Evolutionary conservation across 805 yeast species (phyloP), one percentile per base, ranked within the genome.

Genomic region (Saturnispora quitensis): DNA sequence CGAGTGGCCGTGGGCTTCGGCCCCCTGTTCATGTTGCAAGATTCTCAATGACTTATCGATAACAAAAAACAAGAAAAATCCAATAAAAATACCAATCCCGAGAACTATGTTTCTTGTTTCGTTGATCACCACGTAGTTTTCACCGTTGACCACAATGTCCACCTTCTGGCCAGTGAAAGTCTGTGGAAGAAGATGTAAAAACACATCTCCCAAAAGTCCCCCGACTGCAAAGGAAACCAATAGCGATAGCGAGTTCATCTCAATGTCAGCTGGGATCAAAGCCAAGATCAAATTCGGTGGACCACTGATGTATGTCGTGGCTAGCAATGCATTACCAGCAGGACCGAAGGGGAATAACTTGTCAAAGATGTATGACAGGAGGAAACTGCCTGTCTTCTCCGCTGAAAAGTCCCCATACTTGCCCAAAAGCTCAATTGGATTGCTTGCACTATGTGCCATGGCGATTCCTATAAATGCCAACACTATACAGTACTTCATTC

Each of bases 171-270:
- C 81, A 8, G 76, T 68, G 56, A 81, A 82, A 1, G 82, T 77
- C 59, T 82, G 86, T 3, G 93, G 93, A 45, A 86, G 65, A 53
- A 86, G 61, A 64, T 86, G 93, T 43, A 85, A 63, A 55, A 86
- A 82, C 1, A 84, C 80, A 62, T 85, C 91, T 44, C 91, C 91
- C 35, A 86, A 66, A 38, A 86, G 68, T 1, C 90, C 86, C 44
- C 93, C 93, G 46, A 81, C 75, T 13, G 91, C 90, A 68, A 86
- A 84, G 44, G 87, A 72, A 1, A 84, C 86, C 51, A 85, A 64
- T 25, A 77, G 62, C 9, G 80, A 70, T 36, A 83, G 66, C 33
- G 73, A 67, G 2, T 76, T 65, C 0, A 82, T 79, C 46, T 75
- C 68, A 45, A 82, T 78, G 28, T 73, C 64, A 0, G 82, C 73